A percentile compares a stretch with the other conserved stretches of the same genome.
Conservation (phyloP, 768 basidiomycete genomes). For the Cystofilobasidium ferigula region DNA sequence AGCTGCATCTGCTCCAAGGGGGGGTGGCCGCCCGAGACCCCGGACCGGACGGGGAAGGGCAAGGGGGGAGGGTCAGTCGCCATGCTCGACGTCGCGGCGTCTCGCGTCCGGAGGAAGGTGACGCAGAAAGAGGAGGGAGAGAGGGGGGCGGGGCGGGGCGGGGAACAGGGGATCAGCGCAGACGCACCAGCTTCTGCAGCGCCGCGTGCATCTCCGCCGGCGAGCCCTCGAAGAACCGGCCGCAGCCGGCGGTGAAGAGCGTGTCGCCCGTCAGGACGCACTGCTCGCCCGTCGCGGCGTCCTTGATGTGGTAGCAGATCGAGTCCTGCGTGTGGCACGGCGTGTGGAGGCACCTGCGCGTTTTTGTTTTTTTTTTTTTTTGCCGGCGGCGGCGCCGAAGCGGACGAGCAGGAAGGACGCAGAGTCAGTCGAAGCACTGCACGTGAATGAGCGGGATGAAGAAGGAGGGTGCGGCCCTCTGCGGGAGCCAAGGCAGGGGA, state of each 20-base stretch:
- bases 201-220: conserved; percentile 19
- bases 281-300: conserved; percentile 10
- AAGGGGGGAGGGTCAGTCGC: neutral
- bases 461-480: too few relatives aligned
- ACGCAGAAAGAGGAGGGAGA: too few relatives aligned
- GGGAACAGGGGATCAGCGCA: neutral
- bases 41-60: too few relatives aligned
- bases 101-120: too few relatives aligned
- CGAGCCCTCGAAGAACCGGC: conserved; percentile 25
- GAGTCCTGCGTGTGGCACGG: conserved; percentile 26
- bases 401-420: neutral
- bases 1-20: conserved; percentile 15
- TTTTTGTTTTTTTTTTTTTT: neutral
- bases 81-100: too few relatives aligned
- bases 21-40: neutral
- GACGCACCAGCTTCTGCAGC: conserved; percentile 21
- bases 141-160: neutral
- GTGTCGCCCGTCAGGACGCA: conserved; percentile 26
- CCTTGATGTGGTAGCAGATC: conserved; percentile 19
- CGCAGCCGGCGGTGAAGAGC: conserved; percentile 24
- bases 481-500: neutral
- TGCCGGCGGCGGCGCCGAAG: neutral
- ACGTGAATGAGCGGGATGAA: too few relatives aligned
- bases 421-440: too few relatives aligned
- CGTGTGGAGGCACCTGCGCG: conserved; percentile 19